A percentile compares a stretch with the other conserved stretches of the same genome.
These are phyloP conservation scores for Phytophthora pistaciae DNA, from an alignment of 352 stramenopile genomes.

Conservation along the genomic window DNA sequence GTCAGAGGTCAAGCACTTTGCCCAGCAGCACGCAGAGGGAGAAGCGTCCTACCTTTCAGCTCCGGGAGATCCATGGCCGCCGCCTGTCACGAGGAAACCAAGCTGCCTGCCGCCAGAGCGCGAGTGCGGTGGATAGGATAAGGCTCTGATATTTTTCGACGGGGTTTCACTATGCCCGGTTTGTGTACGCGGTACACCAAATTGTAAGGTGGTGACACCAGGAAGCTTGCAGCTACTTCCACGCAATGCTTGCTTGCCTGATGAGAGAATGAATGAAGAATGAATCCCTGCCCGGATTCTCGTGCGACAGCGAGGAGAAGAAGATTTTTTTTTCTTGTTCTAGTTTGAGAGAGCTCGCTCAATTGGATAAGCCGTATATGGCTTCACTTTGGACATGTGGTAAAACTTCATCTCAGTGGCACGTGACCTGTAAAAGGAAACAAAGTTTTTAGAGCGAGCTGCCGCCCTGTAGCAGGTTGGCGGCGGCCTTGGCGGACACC, in stretches of 20 bases:
- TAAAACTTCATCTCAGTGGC: neutral
- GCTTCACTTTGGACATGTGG: conserved; percentile 20
- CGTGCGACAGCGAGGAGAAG: conserved; percentile 2
- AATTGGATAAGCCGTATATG: conserved; percentile 4
- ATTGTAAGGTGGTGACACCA: neutral
- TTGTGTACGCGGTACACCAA: conserved; percentile 16
- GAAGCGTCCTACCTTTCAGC: conserved; percentile 69
- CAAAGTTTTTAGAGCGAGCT: conserved; percentile 44
- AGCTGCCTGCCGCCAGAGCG: neutral
- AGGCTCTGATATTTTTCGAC: conserved; percentile 23
- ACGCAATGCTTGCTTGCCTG: neutral
- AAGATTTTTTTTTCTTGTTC: conserved; percentile 1
- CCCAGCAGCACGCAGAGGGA: neutral
- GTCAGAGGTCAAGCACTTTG: neutral
- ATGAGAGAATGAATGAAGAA: conserved; percentile 14
- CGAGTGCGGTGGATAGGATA: conserved; percentile 16
- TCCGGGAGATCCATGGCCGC: conserved; percentile 75
- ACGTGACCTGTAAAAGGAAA: neutral
- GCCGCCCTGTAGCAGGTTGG: conserved; percentile 32
- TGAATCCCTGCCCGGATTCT: neutral
- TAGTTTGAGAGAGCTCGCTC: conserved; percentile 22
- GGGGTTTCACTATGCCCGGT: conserved; percentile 5
- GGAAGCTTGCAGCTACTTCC: neutral
- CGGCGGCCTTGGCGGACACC: conserved; percentile 61
- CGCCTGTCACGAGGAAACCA: conserved; percentile 14